phyloP scores from a whole-genome alignment of 306 rosid species.

The Fagus sylvatica region DNA sequence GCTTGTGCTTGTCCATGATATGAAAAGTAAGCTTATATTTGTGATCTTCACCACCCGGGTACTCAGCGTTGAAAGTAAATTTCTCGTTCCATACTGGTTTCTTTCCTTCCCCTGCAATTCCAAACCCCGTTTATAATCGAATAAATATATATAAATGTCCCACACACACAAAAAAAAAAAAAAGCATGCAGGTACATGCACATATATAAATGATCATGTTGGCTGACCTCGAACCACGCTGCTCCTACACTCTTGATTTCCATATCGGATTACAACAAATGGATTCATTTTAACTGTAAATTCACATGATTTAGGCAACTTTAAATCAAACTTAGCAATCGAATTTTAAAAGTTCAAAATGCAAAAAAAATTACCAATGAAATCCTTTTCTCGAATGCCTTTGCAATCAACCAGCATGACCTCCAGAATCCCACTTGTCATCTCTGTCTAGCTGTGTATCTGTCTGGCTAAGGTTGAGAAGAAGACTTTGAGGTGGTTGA shows the following conservation, averaged over 20 bases:
- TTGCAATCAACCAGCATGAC: background rate
- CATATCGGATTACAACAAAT: constrained; percentile 12
- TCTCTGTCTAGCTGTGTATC: background rate
- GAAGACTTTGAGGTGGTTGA: background rate
- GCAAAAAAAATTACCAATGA: background rate
- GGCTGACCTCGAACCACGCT: background rate
- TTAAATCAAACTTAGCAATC: background rate
- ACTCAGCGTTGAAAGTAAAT: constrained; percentile 7
- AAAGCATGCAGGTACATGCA: background rate
- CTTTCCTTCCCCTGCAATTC: constrained; percentile 3
- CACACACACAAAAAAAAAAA: background rate
- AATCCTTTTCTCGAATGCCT: background rate
- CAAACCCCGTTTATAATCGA: background rate
- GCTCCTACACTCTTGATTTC: constrained; percentile 15
- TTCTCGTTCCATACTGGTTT: constrained; percentile 14
- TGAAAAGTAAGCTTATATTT: constrained; percentile 15
- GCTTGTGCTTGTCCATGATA: constrained; percentile 16
- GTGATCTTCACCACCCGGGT: constrained; percentile 4
- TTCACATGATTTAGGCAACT: no score
- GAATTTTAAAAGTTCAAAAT: background rate
- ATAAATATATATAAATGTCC: background rate
- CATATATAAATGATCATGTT: background rate
- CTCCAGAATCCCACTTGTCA: background rate
- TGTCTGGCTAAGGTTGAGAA: background rate
- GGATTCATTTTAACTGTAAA: constrained; percentile 21